Conservation (phyloP, 768 basidiomycete species). For the Tricholoma bakamatsutake region DNA sequence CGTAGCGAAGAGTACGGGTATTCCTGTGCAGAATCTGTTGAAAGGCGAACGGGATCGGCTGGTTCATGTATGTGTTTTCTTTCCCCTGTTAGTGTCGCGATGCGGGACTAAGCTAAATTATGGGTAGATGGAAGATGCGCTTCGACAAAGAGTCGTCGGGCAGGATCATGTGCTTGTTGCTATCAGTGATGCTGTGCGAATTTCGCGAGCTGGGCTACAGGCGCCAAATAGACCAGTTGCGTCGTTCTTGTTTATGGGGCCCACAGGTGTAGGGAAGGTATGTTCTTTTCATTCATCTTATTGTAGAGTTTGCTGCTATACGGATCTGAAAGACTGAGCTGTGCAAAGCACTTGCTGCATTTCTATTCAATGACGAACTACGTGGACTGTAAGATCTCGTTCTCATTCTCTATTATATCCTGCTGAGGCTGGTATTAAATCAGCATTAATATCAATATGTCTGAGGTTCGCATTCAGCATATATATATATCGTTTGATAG, state of each 20-base stretch:
- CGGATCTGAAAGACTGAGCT: slow-evolving; percentile 62
- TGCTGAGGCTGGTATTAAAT: background rate
- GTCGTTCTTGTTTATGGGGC: slow-evolving; percentile 87
- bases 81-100: background rate
- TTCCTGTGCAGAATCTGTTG: slow-evolving; percentile 82
- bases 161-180: slow-evolving; percentile 86
- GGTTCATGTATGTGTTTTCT: slow-evolving; percentile 57
- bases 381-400: slow-evolving; percentile 60
- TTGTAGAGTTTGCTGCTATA: background rate
- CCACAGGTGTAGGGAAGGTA: slow-evolving; percentile 84
- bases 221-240: slow-evolving; percentile 87
- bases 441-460: slow-evolving; percentile 92
- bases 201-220: slow-evolving; percentile 87
- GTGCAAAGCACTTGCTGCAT: slow-evolving; percentile 81
- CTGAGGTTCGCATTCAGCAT: slow-evolving; percentile 45
- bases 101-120: background rate
- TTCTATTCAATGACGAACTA: slow-evolving; percentile 87
- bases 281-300: slow-evolving; percentile 1
- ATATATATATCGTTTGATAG: background rate
- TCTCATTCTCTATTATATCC: background rate
- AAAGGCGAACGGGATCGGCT: slow-evolving; percentile 89
- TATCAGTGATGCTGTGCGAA: slow-evolving; percentile 85
- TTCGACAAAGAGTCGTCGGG: slow-evolving; percentile 75
- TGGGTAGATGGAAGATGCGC: slow-evolving; percentile 77
- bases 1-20: slow-evolving; percentile 84